Percentiles rank a stretch among this genome's conserved stretches.
Conservation (phyloP, 2,329 filamentous ascomycete genomes). For the Aspergillus caelatus region DNA sequence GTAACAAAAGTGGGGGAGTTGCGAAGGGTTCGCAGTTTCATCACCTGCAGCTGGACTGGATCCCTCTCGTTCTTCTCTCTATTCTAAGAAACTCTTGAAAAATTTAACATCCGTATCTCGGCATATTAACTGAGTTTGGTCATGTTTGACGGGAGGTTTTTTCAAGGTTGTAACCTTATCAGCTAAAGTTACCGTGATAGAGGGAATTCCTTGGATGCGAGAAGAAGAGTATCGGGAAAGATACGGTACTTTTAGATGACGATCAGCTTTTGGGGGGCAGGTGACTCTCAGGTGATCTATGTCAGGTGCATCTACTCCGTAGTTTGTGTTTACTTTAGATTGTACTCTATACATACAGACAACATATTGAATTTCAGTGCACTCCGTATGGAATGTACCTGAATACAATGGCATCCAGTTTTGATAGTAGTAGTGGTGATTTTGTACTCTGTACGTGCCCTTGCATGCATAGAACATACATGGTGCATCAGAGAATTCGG, state of each 20-base stretch:
- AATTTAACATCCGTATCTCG: conserved; percentile 4
- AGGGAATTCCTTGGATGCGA: not conserved
- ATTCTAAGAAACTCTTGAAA: conserved; percentile 3
- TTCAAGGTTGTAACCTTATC: not conserved
- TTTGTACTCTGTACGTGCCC: not conserved
- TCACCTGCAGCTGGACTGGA: conserved; percentile 13
- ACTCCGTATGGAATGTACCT: too few relatives aligned
- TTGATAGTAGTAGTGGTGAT: not conserved
- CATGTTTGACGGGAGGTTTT: not conserved
- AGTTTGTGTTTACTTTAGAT: not conserved
- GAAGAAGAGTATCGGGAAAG: not conserved
- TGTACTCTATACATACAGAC: not conserved
- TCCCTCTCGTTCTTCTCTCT: not conserved
- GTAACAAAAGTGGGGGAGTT: conserved; percentile 6
- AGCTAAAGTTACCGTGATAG: not conserved
- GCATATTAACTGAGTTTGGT: not conserved
- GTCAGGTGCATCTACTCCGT: not conserved
- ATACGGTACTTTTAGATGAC: not conserved
- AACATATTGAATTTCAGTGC: not conserved
- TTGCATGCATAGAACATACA: not conserved
- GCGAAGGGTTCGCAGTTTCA: conserved; percentile 12
- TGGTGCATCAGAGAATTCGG: not conserved
- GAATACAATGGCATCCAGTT: too few relatives aligned
- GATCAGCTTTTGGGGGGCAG: not conserved
- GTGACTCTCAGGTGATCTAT: not conserved